phyloP scores from a whole-genome alignment of 2,329 filamentous ascomycete species.

The Aureobasidium leucospermi region DNA sequence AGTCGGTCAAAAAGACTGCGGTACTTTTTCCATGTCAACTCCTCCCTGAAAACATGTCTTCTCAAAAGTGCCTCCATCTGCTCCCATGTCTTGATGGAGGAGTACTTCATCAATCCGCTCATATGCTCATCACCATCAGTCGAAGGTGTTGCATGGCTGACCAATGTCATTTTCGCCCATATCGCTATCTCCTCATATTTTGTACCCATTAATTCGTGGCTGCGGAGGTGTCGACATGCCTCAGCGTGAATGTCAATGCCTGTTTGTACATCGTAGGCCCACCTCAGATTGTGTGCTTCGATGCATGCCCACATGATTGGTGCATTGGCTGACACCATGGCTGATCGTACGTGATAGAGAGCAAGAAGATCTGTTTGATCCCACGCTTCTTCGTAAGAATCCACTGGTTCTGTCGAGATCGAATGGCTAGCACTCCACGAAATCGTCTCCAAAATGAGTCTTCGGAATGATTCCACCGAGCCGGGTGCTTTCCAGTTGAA shows the following conservation, averaged over 20 bases:
- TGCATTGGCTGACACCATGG: constrained; percentile 16
- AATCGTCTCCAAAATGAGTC: constrained; percentile 17
- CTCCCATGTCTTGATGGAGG: neutral
- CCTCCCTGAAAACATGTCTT: neutral
- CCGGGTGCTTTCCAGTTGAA: constrained; percentile 5
- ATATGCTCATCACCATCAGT: constrained; percentile 17
- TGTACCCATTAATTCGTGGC: constrained; percentile 17
- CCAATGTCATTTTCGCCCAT: constrained; percentile 19
- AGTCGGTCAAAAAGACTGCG: no score
- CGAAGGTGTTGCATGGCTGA: constrained; percentile 17
- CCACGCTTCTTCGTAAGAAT: constrained; percentile 15
- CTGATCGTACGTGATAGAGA: constrained; percentile 19
- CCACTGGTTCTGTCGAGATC: constrained; percentile 6
- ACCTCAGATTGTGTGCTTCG: constrained; percentile 4
- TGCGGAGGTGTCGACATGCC: constrained; percentile 19
- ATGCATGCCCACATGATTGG: constrained; percentile 11
- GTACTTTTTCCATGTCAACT: neutral
- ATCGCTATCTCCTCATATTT: constrained; percentile 19
- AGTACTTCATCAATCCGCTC: neutral
- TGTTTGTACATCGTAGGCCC: constrained; percentile 13
- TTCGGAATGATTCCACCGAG: constrained; percentile 11
- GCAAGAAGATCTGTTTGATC: constrained; percentile 18
- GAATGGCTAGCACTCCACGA: constrained; percentile 20
- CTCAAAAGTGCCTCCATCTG: neutral
- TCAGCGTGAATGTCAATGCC: constrained; percentile 17